Evolutionary conservation across 2,329 filamentous ascomycete species (phyloP).

Genomic region (Lachnellula suecica): DNA sequence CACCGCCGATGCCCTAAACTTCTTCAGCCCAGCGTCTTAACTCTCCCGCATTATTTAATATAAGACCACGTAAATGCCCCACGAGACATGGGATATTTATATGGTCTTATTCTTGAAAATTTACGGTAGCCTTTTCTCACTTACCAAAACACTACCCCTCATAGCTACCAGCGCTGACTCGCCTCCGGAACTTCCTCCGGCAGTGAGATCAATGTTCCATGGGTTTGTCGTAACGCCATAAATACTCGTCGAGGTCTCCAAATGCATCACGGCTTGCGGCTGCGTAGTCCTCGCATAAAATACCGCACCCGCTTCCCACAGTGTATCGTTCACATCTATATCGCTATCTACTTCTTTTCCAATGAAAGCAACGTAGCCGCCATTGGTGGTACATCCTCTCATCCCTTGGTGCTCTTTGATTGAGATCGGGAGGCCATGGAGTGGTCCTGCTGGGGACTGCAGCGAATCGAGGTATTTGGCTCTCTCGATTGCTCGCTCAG

Average conservation of each 20-base stretch:
- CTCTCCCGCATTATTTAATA: too few relatives aligned
- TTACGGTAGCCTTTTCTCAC: too few relatives aligned
- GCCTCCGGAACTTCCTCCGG: slow-evolving; percentile 7
- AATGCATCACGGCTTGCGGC: slow-evolving; percentile 50
- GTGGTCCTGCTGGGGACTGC: slow-evolving; percentile 43
- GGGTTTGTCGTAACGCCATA: slow-evolving; percentile 42
- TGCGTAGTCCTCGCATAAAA: slow-evolving; percentile 51
- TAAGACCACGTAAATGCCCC: too few relatives aligned
- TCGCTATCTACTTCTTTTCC: not conserved
- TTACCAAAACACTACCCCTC: slow-evolving; percentile 2
- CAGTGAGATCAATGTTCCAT: slow-evolving; percentile 4
- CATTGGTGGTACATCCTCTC: not conserved
- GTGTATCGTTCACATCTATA: not conserved
- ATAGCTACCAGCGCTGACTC: slow-evolving; percentile 7
- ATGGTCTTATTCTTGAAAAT: too few relatives aligned
- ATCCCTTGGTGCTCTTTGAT: slow-evolving; percentile 29
- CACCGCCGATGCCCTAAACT: slow-evolving; percentile 4
- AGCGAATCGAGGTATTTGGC: slow-evolving; percentile 39
- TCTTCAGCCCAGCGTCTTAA: too few relatives aligned
- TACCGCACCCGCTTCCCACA: slow-evolving; percentile 27
- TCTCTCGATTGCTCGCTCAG: slow-evolving; percentile 37
- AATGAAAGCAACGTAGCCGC: not conserved
- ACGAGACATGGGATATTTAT: too few relatives aligned
- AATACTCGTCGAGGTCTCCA: slow-evolving; percentile 46
- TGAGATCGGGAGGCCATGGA: slow-evolving; percentile 53